Evolutionary conservation across 1,139 yeast genomes (phyloP), one percentile per base, ranked within the genome.

Genomic region (Waltiozyma sp.): DNA sequence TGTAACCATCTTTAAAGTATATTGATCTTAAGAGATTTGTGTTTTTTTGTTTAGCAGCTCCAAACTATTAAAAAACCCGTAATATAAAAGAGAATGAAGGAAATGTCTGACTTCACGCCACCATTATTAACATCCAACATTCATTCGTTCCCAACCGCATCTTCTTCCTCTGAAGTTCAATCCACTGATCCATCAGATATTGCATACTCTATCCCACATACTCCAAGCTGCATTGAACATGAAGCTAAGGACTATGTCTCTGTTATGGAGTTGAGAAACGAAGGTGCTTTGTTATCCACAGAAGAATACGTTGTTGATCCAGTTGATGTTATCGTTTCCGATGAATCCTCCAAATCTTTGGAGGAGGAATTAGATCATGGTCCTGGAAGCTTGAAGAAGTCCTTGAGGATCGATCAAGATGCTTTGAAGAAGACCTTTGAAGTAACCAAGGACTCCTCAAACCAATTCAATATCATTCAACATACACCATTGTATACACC

Each of bases 201-300:
- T 10, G 6, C 14, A n/a, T 18, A 31, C n/a, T 31, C 34, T 3
- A 31, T 31, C 18, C 7, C 16, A 31, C 18, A 31, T 15, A 31
- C 34, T 31, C 34, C 40, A 3, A 18, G 19, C 21, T 28, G 36
- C 16, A 40, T 42, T 10, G 45, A 37, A n/a, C 40, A 41, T 10
- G 45, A 41, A 2, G 48, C 45, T 14, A 31, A 37, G 10, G 41
- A 50, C 38, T 55, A 55, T 39, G 72, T 76, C 26, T 68, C 77
- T 0, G 68, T 77, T 50, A 80, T 72, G 47, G 80, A 77, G 39
- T 66, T 77, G 53, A 72, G 69, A 46, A 71, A 62, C 39, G 83
- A 77, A 53, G 84, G 85, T 19, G 83, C 82, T 0, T 62, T 78
- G 43, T 55, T 76, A 50, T 31, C 18, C 14, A 40, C 38, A 9